Evolutionary conservation across 2,329 filamentous ascomycete genomes (phyloP), one percentile per base, ranked within the genome.

Genomic region (Trichoderma citrinoviride): DNA sequence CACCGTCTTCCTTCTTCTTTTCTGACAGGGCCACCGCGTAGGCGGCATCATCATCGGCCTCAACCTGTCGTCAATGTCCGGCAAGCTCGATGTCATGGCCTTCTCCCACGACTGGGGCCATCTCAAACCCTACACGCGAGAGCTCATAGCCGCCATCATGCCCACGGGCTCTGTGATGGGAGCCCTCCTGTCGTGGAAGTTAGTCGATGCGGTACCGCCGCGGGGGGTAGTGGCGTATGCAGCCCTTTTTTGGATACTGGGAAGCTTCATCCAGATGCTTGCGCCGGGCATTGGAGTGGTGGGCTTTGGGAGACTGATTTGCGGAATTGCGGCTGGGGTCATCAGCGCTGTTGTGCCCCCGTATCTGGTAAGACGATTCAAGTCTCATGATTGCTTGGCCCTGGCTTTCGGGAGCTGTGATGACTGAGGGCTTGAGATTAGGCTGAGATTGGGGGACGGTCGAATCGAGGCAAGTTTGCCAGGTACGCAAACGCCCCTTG

Each of bases 31-130:
- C 3, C 8, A 46, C 7, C 46, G 2, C 33, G 33, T 82, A 79
- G 89, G 89, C 69, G 89, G 89, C 73, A 86, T 84, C 25, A 80
- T 92, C 27, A 92, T 93, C 72, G 91, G 90, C 70, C 93, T 93
- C 73, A 90, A 93, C 77, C 91, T 93, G 71, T 86, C 84, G 64
- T 90, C 87, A 49, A 91, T 92, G 89, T 87, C 85, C 43, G 86
- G 85, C 52, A 85, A 87, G 25, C 80, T 92, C 43, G 87, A 86
- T 33, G 90, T 87, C 0, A 76, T 86, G 64, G 84, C 87, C 53
- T 93, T 93, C 75, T 87, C 86, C 70, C 86, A 85, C 71, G 92
- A 90, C 76, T 92, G 92, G 77, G 80, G 86, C 70, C 83, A 91
- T 62, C 83, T 83, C 3, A 73, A 74, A 19, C 82, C 80, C 1